Base-by-base conservation (phyloP, 108 stramenopile genomes). In the Fistulifera pelliculosa region DNA sequence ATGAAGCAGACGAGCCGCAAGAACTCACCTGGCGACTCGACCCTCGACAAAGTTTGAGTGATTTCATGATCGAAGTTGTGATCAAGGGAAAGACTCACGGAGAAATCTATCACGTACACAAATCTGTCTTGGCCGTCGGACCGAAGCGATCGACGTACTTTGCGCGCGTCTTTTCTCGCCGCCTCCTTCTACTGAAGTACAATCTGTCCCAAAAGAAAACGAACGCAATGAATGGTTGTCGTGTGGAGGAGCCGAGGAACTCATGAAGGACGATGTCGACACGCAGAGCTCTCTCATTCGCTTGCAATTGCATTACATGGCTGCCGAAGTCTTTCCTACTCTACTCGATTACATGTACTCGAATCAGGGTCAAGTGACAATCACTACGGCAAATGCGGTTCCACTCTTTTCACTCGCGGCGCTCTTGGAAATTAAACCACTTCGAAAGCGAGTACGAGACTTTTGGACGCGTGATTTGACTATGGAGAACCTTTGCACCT, bases 271-370 rank as follows among this genome's bases (percentile, higher is more conserved):
- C 22, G 57, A 59, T 55, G 66, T 45, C 44, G 44, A 17, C 6
- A 4, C 44, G 4, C 44, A 19, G 44, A 45, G 44, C 21, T 21
- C 19, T 10, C 38, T 15, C 14, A 38, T 57, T 23, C n/a, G 23
- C 1, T 38, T 67, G 11, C 60, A 61, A 26, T 49, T 68, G 2
- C 45, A 27, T 13, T 18, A 21, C 12, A 15, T 49, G 22, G 58
- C 74, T 1, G 74, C 74, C 6, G 26, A 55, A 13, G 44, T 53
- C 7, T 56, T 75, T 17, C 60, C 64, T 0, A 7, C 42, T 8
- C 51, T 75, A 60, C 52, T 75, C 7, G 74, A 75, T 51, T 75
- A 56, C 28, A 55, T 75, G 64, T 75, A 75, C 50, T 49, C 56
- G 0, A 31, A 21, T 0, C 26, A 47, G 41, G 28, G 55, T 41